Evolutionary conservation across 345 rosid species (phyloP).

Genomic region (Gynandropsis gynandra): DNA sequence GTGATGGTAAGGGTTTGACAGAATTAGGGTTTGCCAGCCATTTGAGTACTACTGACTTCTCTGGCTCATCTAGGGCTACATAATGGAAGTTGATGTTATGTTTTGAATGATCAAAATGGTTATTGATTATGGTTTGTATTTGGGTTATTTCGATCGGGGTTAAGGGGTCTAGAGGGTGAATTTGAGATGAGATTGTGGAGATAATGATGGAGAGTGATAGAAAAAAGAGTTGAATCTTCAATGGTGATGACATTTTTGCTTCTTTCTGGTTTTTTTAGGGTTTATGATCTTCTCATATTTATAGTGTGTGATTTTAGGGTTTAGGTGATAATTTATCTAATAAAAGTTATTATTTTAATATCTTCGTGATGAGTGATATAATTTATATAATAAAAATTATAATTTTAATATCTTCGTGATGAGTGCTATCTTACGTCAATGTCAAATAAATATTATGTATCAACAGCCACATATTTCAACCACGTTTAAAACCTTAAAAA

Average conservation of each 20-base stretch:
- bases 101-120: slow-evolving; percentile 22
- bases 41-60: slow-evolving; percentile 40
- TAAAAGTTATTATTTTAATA: too few species aligned
- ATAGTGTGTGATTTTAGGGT: too few species aligned
- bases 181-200: slow-evolving; percentile 18
- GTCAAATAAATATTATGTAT: too few species aligned
- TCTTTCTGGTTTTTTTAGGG: too few species aligned
- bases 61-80: slow-evolving; percentile 66
- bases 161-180: slow-evolving; percentile 72
- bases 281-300: too few species aligned
- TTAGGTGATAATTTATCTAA: too few species aligned
- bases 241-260: slow-evolving; percentile 1
- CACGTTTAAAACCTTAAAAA: too few species aligned
- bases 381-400: too few species aligned
- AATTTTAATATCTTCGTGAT: too few species aligned
- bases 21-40: slow-evolving; percentile 34
- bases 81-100: slow-evolving; percentile 50
- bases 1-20: slow-evolving; percentile 27
- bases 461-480: too few species aligned
- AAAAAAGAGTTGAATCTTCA: background rate
- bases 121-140: slow-evolving; percentile 31
- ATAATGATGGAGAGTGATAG: slow-evolving; percentile 5
- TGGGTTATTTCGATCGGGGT: slow-evolving; percentile 48
- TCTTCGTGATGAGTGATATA: too few species aligned
- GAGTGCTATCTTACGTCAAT: too few species aligned